A percentile compares a stretch with the other conserved stretches of the same genome.
Conservation (phyloP, 2,329 filamentous ascomycete species). For the Aschersonia sp. region DNA sequence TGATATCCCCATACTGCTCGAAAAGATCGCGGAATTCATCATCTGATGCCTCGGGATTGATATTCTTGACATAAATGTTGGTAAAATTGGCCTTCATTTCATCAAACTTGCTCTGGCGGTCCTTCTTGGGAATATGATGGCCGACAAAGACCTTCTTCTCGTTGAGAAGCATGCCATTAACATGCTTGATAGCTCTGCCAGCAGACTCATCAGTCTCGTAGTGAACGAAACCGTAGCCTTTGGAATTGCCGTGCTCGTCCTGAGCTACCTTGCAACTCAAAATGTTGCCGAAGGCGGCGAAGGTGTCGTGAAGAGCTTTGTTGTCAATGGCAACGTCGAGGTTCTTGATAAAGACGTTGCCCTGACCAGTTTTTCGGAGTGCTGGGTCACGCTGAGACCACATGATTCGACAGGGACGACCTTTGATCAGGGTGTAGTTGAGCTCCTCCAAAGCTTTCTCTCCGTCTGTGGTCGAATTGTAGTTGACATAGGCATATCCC, state of each 20-base stretch:
- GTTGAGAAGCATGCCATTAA: slow-evolving; percentile 98
- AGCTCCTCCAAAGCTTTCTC: slow-evolving; percentile 98
- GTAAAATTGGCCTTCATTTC: slow-evolving; percentile 99
- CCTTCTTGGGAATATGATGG: slow-evolving; percentile 99
- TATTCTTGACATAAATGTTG: slow-evolving; percentile 99
- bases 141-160: slow-evolving; percentile 99
- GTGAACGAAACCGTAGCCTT: slow-evolving; percentile 98
- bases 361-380: slow-evolving; percentile 96
- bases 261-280: slow-evolving; percentile 98
- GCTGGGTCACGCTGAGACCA: slow-evolving; percentile 99
- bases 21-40: slow-evolving; percentile 93
- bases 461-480: slow-evolving; percentile 92
- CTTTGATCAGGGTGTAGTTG: slow-evolving; percentile 99
- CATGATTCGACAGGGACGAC: slow-evolving; percentile 98
- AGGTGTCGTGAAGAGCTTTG: slow-evolving; percentile 99
- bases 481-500: slow-evolving; percentile 99
- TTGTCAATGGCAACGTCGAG: slow-evolving; percentile 97
- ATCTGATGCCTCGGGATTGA: slow-evolving; percentile 69
- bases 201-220: slow-evolving; percentile 99
- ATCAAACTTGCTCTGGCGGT: slow-evolving; percentile 99
- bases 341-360: slow-evolving; percentile 99
- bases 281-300: slow-evolving; percentile 97
- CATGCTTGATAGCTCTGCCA: slow-evolving; percentile 94
- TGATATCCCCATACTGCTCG: slow-evolving; percentile 84
- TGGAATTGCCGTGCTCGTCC: slow-evolving; percentile 92